Evolutionary conservation across 495 filamentous ascomycete species (phyloP).

Genomic region (Oleoguttula mirabilis): DNA sequence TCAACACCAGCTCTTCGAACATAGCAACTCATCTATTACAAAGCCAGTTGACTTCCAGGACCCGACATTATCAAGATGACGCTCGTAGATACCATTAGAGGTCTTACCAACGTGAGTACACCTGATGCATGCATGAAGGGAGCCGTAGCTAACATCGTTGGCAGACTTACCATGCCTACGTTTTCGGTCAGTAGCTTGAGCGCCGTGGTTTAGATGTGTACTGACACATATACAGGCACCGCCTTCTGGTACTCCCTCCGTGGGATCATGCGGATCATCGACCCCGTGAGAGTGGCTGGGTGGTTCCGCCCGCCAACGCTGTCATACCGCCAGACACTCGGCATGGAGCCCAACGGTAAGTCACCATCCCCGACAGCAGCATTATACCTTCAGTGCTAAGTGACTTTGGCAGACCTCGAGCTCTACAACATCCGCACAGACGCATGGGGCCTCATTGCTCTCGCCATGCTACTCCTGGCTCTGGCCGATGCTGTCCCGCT

Average conservation of each 20-base stretch:
- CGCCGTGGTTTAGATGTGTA: not conserved
- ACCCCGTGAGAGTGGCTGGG: slow-evolving; percentile 11
- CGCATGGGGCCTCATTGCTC: slow-evolving; percentile 15
- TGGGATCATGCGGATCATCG: slow-evolving; percentile 15
- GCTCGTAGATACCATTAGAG: slow-evolving; percentile 8
- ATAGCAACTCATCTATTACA: too few relatives aligned
- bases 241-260: slow-evolving; percentile 21
- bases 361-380: not conserved
- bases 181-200: slow-evolving; percentile 14
- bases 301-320: slow-evolving; percentile 16
- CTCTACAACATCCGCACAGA: slow-evolving; percentile 23
- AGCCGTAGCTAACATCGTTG: not conserved
- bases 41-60: too few relatives aligned
- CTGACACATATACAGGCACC: slow-evolving; percentile 9
- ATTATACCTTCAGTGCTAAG: too few relatives aligned
- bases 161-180: slow-evolving; percentile 22
- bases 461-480: slow-evolving; percentile 17
- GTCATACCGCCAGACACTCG: not conserved
- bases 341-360: slow-evolving; percentile 7
- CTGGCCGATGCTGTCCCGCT: slow-evolving; percentile 19
- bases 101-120: slow-evolving; percentile 7
- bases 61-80: slow-evolving; percentile 12
- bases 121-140: not conserved
- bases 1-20: too few relatives aligned
- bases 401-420: slow-evolving; percentile 18